Evolutionary conservation across 2,329 filamentous ascomycete genomes (phyloP), one percentile per base, ranked within the genome.

Genomic region (Rutstroemia sp.): DNA sequence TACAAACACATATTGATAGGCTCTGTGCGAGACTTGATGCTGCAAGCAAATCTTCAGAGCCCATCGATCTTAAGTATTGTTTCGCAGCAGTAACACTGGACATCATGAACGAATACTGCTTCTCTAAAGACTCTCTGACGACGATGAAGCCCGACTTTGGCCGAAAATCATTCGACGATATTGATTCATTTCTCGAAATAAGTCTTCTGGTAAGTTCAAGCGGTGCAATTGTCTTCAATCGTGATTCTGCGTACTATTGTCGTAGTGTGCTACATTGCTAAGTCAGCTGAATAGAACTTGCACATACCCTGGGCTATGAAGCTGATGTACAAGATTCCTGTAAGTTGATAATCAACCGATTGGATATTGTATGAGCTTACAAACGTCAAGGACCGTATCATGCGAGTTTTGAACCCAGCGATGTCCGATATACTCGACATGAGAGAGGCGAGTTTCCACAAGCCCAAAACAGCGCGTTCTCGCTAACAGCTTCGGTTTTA

Each of bases 401-500:
- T 55, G 54, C 59, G 27, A 44, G 50, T 51, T 10, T 42, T 42
- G 49, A 39, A 38, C n/a, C 38, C 37, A 25, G 34, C 49, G 10
- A 51, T 51, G 49, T 12, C 37, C 23, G 37, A 42, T 2, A 41
- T 51, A 12, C 34, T 51, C 14, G 49, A 51, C 12, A 41, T 23
- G 8, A 25, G 45, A 46, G 23, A 30, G n/a, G 37, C 16, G 2
- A 19, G 12, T n/a, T 6, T 21, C 2, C 1, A 23, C n/a, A 2
- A 12, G 16, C 6, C 5, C 17, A 21, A 5, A 14, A 51, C n/a
- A 5, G n/a, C 2, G 12, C 44, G 30, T 2, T 12, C 14, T 70
- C 68, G 66, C 62, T 60, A 4, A 58, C 68, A 16, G 61, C 76
- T 5, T 71, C 76, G 19, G 3, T 19, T 42, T 19, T 58, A 44